Conservation (phyloP, 139 green algal genomes). For the Limnomonas spitsbergensis region DNA sequence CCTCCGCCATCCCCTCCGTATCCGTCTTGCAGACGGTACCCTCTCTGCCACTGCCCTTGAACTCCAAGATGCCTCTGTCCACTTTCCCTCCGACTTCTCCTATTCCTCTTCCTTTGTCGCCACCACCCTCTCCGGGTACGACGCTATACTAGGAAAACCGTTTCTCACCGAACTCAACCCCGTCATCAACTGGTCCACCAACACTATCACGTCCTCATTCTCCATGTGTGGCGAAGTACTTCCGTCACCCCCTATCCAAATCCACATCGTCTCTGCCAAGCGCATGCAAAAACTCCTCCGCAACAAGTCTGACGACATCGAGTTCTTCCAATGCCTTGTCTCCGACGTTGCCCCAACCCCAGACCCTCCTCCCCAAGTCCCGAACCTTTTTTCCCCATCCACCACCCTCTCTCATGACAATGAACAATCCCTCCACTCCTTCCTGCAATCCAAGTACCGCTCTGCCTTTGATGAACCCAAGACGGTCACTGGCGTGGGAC, state of each 20-base stretch:
- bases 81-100: neutral
- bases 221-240: neutral
- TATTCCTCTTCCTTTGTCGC: neutral
- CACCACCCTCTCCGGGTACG: constrained; percentile 4
- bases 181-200: neutral
- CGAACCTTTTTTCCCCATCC: neutral
- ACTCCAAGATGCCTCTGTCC: neutral
- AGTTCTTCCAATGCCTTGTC: too few relatives aligned
- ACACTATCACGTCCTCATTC: constrained; percentile 8
- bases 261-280: neutral
- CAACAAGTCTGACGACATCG: neutral
- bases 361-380: neutral
- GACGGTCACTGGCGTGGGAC: neutral
- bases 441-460: neutral
- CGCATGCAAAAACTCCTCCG: neutral
- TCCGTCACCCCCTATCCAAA: neutral
- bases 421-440: neutral
- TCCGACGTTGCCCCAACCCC: neutral
- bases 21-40: neutral
- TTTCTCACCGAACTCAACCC: constrained; percentile 2
- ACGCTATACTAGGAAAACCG: constrained; percentile 17
- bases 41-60: neutral
- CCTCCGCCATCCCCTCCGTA: neutral
- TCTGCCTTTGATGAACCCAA: neutral
- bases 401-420: neutral